Evolutionary conservation across 2,329 filamentous ascomycete genomes (phyloP), one percentile per base, ranked within the genome.

Genomic region (Aspergillus sp.): DNA sequence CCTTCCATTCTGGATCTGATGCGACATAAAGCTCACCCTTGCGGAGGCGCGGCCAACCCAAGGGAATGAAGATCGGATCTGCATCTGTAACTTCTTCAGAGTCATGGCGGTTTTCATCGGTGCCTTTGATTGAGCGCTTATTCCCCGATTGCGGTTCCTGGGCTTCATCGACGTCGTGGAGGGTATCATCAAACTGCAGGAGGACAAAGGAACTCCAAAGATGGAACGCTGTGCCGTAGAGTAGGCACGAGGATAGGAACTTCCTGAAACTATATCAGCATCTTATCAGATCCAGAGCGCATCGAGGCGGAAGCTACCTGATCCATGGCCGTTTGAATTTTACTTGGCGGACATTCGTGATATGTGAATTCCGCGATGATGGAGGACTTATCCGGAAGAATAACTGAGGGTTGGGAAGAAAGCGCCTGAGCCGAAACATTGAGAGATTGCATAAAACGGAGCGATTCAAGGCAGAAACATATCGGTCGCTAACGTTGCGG

Each of bases 1-100:
- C 74, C 55, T 76, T 72, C 83, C 82, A 88, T 66, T 88, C 86
- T 2, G 84, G 84, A 58, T 86, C 83, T 11, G 63, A 66, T 42
- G 57, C 52, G 17, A 58, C 50, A 51, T 72, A 72, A 11, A 66
- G 57, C 13, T 67, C 60, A 30, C 68, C 67, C 47, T 65, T 54
- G 32, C 60, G 55, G 47, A 67, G 51, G 13, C 22, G 72, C 73
- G 47, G 77, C 77, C 54, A 82, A 3, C 83, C 83, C 48, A 88
- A 79, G 0, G 85, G 82, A 7, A 88, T 77, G 54, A 87, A 87
- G 13, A 79, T 58, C 1, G 77, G 68, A 16, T 78, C 73, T 13
- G 74, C 71, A 3, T 77, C 73, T 2, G 76, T 74, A 1, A 60
- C 56, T 60, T 56, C 54, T 9, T 53, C 49, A 35, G 45, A 32